A percentile compares a stretch with the other conserved stretches of the same genome.
These are phyloP conservation scores for Gremmenia infestans DNA, from an alignment of 2,329 filamentous ascomycete genomes.

Conservation along the genomic window DNA sequence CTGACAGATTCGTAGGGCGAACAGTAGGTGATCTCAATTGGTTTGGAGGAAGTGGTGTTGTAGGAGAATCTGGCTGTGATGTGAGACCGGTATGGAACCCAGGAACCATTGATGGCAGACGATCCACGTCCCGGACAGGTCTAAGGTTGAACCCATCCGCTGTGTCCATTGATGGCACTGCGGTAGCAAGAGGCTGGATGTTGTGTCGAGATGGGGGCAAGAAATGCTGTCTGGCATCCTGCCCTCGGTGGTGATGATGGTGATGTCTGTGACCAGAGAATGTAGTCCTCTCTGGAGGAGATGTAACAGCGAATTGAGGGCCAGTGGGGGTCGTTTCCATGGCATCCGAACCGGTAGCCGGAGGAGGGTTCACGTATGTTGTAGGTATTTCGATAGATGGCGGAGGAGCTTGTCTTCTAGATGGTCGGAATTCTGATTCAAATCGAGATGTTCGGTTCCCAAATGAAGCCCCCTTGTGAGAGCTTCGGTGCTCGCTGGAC, in stretches of 20 bases:
- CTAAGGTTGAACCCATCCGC: slow-evolving; percentile 69
- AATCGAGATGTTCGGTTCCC: slow-evolving; percentile 48
- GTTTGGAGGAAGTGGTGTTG: slow-evolving; percentile 70
- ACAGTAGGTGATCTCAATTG: slow-evolving; percentile 54
- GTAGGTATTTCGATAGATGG: slow-evolving; percentile 76
- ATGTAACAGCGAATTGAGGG: slow-evolving; percentile 59
- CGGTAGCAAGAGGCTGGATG: slow-evolving; percentile 63
- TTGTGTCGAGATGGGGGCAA: slow-evolving; percentile 46
- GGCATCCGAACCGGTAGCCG: slow-evolving; percentile 41
- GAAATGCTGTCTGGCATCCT: slow-evolving; percentile 46
- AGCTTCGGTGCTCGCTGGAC: slow-evolving; percentile 25
- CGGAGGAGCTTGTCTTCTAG: slow-evolving; percentile 75
- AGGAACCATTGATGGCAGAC: slow-evolving; percentile 76
- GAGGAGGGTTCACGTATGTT: slow-evolving; percentile 44
- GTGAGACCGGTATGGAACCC: slow-evolving; percentile 62
- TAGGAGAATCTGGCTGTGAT: slow-evolving; percentile 91
- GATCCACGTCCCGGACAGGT: slow-evolving; percentile 75
- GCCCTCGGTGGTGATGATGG: slow-evolving; percentile 47
- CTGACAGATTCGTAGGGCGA: slow-evolving; percentile 48
- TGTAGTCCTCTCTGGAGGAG: slow-evolving; percentile 65
- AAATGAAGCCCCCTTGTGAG: slow-evolving; percentile 39
- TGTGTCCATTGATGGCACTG: slow-evolving; percentile 62
- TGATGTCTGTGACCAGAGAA: slow-evolving; percentile 51
- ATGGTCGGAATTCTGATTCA: slow-evolving; percentile 55
- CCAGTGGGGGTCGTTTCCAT: slow-evolving; percentile 58